These are phyloP conservation scores for Wickerhamiella spandovensis DNA, from an alignment of 805 yeast genomes.

Conservation along the genomic window DNA sequence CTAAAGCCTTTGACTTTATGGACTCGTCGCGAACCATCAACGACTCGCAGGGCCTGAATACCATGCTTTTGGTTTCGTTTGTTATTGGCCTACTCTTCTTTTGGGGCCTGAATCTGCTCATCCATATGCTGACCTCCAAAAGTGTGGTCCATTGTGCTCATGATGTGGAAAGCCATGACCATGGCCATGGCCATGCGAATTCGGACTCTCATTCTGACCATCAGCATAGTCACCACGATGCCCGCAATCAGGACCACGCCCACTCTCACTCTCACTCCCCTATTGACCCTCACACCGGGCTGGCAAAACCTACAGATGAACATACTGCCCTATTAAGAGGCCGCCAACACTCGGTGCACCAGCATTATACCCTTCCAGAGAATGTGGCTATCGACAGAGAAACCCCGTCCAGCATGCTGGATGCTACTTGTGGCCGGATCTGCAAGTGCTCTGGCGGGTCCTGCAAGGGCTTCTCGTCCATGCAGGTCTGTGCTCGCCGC, in stretches of 20 bases:
- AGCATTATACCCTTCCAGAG: not conserved
- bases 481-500: not conserved
- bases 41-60: constrained; percentile 21
- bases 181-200: not conserved
- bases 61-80: constrained; percentile 33
- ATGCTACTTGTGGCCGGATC: not conserved
- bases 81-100: constrained; percentile 52
- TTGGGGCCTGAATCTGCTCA: constrained; percentile 42
- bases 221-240: not conserved
- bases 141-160: constrained; percentile 72
- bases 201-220: not conserved
- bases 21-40: constrained; percentile 13
- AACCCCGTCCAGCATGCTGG: not conserved
- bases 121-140: constrained; percentile 67
- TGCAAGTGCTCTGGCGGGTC: not conserved
- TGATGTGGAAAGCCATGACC: not conserved
- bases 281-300: not conserved
- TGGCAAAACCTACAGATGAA: not conserved
- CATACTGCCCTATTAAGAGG: not conserved
- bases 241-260: too few relatives aligned
- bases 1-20: constrained; percentile 44
- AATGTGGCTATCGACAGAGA: not conserved
- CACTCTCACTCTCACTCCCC: not conserved
- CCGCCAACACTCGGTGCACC: not conserved
- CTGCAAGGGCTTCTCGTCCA: not conserved